Conservation (phyloP, 23 red algal genomes). For the Agarophyton chilense region DNA sequence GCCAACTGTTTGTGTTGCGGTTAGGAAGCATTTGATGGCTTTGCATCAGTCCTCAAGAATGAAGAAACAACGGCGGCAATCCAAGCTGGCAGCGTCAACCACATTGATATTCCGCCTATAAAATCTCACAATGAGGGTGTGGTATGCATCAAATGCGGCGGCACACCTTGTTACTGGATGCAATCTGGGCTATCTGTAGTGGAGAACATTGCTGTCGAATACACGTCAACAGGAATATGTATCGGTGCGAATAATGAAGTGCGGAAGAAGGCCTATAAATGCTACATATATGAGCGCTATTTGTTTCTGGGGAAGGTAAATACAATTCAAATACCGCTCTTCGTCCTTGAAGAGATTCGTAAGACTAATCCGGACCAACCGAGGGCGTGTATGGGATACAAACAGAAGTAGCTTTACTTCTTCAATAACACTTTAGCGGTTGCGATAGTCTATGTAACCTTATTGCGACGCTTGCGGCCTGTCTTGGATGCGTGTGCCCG, state of each 20-base stretch:
- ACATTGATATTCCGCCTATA: no score
- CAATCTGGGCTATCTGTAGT: background rate
- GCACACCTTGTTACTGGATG: conserved; percentile 13
- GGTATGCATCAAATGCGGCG: background rate
- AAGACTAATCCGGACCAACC: background rate
- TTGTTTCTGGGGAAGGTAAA: background rate
- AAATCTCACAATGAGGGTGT: background rate
- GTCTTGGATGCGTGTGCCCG: background rate
- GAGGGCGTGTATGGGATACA: conserved; percentile 12
- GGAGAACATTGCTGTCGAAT: background rate
- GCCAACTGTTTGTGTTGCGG: no score
- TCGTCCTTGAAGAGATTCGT: background rate
- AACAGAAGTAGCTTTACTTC: background rate
- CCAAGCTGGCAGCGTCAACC: no score
- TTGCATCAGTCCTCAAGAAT: no score
- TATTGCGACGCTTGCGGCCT: background rate
- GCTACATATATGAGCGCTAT: conserved; percentile 7
- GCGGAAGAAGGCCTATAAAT: conserved; percentile 4
- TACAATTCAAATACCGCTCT: background rate
- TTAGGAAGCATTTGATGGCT: no score
- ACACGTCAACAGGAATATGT: background rate
- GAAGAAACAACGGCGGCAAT: no score
- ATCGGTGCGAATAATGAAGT: background rate
- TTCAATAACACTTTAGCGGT: background rate
- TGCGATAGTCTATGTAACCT: background rate